Conservation (phyloP, 495 filamentous ascomycete species). For the Pseudomonodictys pantanalensis region DNA sequence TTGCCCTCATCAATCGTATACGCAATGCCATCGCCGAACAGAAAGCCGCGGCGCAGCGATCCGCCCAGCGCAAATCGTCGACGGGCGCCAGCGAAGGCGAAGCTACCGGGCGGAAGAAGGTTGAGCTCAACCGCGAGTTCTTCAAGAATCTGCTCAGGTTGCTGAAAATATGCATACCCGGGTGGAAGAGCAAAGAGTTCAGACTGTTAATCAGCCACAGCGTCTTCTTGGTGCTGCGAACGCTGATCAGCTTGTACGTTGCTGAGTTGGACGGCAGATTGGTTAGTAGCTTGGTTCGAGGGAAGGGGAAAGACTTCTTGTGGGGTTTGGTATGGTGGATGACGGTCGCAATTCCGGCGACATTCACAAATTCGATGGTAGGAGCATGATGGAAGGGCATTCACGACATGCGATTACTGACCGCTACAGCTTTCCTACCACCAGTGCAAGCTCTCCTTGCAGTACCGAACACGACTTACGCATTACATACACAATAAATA, state of each 20-base stretch:
- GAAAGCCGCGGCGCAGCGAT: constrained; percentile 76
- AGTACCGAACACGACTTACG: constrained; percentile 88
- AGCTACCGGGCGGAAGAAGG: constrained; percentile 66
- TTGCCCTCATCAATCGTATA: constrained; percentile 83
- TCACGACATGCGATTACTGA: neutral
- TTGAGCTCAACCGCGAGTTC: constrained; percentile 93
- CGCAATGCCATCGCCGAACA: constrained; percentile 90
- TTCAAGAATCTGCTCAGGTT: constrained; percentile 79
- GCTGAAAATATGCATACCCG: constrained; percentile 82
- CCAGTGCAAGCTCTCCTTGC: constrained; percentile 87
- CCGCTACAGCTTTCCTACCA: constrained; percentile 80
- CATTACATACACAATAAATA: constrained; percentile 91
- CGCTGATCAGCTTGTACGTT: constrained; percentile 89
- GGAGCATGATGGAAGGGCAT: constrained; percentile 36
- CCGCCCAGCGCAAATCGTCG: constrained; percentile 57
- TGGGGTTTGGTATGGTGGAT: constrained; percentile 96
- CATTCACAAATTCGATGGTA: constrained; percentile 99
- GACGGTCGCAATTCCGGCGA: constrained; percentile 93
- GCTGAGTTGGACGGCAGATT: constrained; percentile 91
- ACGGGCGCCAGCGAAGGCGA: constrained; percentile 51
- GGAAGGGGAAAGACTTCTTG: constrained; percentile 87
- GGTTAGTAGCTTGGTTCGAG: constrained; percentile 85
- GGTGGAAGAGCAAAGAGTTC: constrained; percentile 84
- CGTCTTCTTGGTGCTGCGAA: constrained; percentile 76
- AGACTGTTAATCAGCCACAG: constrained; percentile 81